phyloP scores from a whole-genome alignment of 2,329 filamentous ascomycete species.

The Neonectria magnoliae region DNA sequence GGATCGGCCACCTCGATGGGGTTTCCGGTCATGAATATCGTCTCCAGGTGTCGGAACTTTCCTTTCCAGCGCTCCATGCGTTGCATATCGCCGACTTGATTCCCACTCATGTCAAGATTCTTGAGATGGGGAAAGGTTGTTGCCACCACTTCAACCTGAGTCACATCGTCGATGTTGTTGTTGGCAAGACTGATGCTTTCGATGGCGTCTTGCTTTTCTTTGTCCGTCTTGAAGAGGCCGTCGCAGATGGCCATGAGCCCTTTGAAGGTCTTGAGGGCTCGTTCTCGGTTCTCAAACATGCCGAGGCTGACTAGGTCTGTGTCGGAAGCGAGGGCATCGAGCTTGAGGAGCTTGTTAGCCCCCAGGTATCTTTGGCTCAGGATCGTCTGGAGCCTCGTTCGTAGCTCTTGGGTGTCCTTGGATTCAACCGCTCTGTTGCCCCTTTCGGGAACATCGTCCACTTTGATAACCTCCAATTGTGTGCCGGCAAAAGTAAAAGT shows the following conservation, averaged over 20 bases:
- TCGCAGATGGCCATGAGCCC: constrained; percentile 91
- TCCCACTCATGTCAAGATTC: constrained; percentile 89
- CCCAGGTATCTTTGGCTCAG: constrained; percentile 79
- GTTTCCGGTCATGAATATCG: constrained; percentile 81
- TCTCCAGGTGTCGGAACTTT: constrained; percentile 82
- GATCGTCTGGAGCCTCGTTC: constrained; percentile 74
- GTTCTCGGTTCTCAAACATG: constrained; percentile 76
- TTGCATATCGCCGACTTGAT: constrained; percentile 76
- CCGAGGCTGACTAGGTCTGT: constrained; percentile 76
- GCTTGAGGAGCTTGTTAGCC: constrained; percentile 78
- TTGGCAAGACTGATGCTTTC: constrained; percentile 82
- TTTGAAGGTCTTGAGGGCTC: constrained; percentile 88
- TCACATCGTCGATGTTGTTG: constrained; percentile 80
- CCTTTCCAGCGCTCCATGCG: constrained; percentile 79
- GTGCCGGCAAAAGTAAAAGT: constrained; percentile 74
- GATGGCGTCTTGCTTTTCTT: constrained; percentile 81
- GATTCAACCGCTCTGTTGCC: constrained; percentile 57
- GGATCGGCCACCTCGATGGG: constrained; percentile 72
- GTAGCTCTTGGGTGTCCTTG: constrained; percentile 67
- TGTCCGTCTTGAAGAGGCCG: constrained; percentile 74
- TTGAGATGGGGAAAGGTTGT: constrained; percentile 85
- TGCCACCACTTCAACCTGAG: constrained; percentile 77
- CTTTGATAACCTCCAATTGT: constrained; percentile 64
- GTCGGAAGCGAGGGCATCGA: constrained; percentile 82
- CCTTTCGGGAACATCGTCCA: constrained; percentile 52